A percentile compares a stretch with the other conserved stretches of the same genome.
These are phyloP conservation scores for Pyricularia sp. DNA, from an alignment of 2,329 filamentous ascomycete species.

Conservation along the genomic window DNA sequence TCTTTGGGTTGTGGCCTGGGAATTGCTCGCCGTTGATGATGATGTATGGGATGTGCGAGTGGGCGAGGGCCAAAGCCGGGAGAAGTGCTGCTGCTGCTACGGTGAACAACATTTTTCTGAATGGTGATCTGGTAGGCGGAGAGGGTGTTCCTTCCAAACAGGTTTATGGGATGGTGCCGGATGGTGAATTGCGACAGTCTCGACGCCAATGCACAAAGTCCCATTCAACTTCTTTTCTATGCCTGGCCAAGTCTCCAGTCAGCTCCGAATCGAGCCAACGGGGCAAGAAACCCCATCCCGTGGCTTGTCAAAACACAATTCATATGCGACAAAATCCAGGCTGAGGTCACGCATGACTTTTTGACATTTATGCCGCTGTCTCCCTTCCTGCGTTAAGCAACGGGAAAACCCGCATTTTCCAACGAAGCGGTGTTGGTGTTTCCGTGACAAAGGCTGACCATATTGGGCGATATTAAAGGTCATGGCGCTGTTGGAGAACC, in stretches of 20 bases:
- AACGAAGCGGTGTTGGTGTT: not conserved
- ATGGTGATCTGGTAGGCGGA: not conserved
- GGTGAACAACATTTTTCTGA: not conserved
- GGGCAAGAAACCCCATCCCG: not conserved
- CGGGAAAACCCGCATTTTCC: not conserved
- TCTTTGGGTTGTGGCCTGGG: slow-evolving; percentile 26
- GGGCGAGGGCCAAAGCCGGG: slow-evolving; percentile 10
- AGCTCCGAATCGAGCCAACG: not conserved
- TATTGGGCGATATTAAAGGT: not conserved
- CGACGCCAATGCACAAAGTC: not conserved
- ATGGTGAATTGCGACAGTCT: not conserved
- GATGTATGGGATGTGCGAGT: slow-evolving; percentile 22
- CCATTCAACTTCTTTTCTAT: not conserved
- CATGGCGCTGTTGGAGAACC: not conserved
- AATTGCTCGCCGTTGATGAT: slow-evolving; percentile 36
- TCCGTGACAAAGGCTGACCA: not conserved
- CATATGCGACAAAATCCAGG: not conserved
- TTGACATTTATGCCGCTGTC: not conserved
- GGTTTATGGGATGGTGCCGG: not conserved
- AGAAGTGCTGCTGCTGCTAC: not conserved
- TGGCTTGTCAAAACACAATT: not conserved
- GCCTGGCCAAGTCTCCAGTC: not conserved
- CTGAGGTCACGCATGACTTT: not conserved
- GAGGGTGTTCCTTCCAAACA: not conserved
- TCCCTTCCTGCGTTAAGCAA: not conserved